phyloP scores from a whole-genome alignment of 2,329 filamentous ascomycete genomes.

The Monosporascus sp. region DNA sequence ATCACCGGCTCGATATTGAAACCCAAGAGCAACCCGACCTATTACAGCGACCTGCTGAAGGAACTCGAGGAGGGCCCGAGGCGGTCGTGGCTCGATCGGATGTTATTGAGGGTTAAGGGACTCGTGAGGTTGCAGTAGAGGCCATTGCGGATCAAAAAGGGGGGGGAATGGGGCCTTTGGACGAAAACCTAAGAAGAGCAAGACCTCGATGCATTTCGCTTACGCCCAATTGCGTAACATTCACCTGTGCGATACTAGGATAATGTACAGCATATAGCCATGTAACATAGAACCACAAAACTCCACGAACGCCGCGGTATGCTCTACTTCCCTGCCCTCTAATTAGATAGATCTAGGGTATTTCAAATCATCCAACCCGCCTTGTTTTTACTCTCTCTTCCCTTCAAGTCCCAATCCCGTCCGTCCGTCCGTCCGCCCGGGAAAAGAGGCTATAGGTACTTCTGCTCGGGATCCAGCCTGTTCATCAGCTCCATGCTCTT shows the following conservation, averaged over 20 bases:
- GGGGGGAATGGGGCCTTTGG: too few species aligned
- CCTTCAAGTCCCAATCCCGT: slow-evolving; percentile 1
- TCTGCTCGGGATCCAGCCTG: slow-evolving; percentile 72
- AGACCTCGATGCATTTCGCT: too few species aligned
- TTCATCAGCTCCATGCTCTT: slow-evolving; percentile 90
- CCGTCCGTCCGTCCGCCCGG: not conserved
- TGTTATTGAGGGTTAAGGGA: slow-evolving; percentile 51
- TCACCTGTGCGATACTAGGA: too few species aligned
- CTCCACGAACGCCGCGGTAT: not conserved
- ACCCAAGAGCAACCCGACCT: slow-evolving; percentile 58
- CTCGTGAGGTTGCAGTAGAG: slow-evolving; percentile 51
- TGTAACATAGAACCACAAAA: not conserved
- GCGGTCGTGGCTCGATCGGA: slow-evolving; percentile 45
- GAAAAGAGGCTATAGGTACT: slow-evolving; percentile 59
- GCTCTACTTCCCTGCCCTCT: slow-evolving; percentile 3
- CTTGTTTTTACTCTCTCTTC: slow-evolving; percentile 1
- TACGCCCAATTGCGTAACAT: too few species aligned
- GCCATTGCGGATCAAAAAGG: not conserved
- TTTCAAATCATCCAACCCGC: not conserved
- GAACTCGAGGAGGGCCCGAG: slow-evolving; percentile 60
- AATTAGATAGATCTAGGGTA: slow-evolving; percentile 2
- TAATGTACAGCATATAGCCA: too few species aligned
- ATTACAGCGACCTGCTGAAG: slow-evolving; percentile 54
- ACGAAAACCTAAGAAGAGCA: too few species aligned
- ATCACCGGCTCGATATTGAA: slow-evolving; percentile 45